Conservation (phyloP, 176 grass and related monocot species). For the Triticum dicoccoides region DNA sequence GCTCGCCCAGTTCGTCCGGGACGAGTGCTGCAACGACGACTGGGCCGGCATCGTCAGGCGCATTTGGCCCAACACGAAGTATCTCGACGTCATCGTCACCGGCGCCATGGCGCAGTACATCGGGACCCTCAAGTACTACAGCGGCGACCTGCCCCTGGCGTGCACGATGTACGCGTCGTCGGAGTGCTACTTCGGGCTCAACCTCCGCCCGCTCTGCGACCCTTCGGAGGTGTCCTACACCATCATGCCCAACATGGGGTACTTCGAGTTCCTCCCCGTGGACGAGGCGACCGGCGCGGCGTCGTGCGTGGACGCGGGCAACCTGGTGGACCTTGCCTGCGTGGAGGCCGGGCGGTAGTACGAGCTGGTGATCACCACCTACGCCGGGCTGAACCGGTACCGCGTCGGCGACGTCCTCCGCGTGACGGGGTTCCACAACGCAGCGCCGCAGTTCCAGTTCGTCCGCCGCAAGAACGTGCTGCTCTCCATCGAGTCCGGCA, state of each 20-base stretch:
- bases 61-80: constrained; percentile 93
- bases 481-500: constrained; percentile 92
- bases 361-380: constrained; percentile 96
- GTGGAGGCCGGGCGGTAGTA: constrained; percentile 85
- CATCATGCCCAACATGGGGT: constrained; percentile 99
- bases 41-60: constrained; percentile 83
- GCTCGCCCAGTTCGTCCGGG: constrained; percentile 55
- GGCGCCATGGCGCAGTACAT: constrained; percentile 98
- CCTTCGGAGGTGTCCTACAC: constrained; percentile 93
- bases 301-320: constrained; percentile 7
- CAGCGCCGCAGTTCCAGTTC: constrained; percentile 86
- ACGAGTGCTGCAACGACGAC: constrained; percentile 63
- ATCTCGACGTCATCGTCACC: constrained; percentile 93
- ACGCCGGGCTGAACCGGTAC: constrained; percentile 86
- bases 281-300: constrained; percentile 25
- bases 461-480: constrained; percentile 95
- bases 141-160: constrained; percentile 79
- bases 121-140: constrained; percentile 79
- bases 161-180: constrained; percentile 99
- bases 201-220: constrained; percentile 83
- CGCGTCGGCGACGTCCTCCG: constrained; percentile 92
- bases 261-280: constrained; percentile 93
- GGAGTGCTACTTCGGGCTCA: constrained; percentile 92
- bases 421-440: constrained; percentile 80
- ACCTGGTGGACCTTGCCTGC: constrained; percentile 77